These are phyloP conservation scores for Dactylellina parvicollis DNA, from an alignment of 2,329 filamentous ascomycete genomes.

Conservation along the genomic window DNA sequence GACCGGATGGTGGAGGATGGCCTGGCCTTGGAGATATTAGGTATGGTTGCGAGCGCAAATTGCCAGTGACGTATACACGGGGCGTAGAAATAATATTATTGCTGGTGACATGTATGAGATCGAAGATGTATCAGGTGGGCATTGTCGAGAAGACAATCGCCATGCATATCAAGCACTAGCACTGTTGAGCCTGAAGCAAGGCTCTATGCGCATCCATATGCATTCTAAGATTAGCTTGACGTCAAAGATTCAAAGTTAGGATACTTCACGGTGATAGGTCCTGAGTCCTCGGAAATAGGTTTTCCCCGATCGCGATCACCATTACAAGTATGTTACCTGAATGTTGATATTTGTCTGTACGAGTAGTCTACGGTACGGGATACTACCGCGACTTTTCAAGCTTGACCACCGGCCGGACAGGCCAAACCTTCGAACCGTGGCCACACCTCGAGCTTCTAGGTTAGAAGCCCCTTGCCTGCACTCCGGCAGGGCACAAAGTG, in stretches of 20 bases:
- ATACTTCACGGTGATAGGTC: not conserved
- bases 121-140: too few relatives aligned
- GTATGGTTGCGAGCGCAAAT: too few relatives aligned
- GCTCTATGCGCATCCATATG: constrained; percentile 7
- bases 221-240: constrained; percentile 22
- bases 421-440: constrained; percentile 31
- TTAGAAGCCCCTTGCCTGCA: constrained; percentile 8
- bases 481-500: not conserved
- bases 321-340: too few relatives aligned
- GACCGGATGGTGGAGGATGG: not conserved
- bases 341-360: too few relatives aligned
- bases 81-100: too few relatives aligned
- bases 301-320: too few relatives aligned
- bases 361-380: too few relatives aligned
- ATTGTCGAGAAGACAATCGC: too few relatives aligned
- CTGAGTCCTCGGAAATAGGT: not conserved
- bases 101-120: too few relatives aligned
- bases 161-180: not conserved
- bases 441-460: constrained; percentile 6
- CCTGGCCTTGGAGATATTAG: not conserved
- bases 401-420: not conserved
- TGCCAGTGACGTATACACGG: too few relatives aligned
- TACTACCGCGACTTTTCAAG: too few relatives aligned
- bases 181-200: constrained; percentile 7
- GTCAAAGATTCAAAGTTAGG: constrained; percentile 15